Conservation (phyloP, 2,329 filamentous ascomycete genomes). For the Tolypocladium ophioglossoides region DNA sequence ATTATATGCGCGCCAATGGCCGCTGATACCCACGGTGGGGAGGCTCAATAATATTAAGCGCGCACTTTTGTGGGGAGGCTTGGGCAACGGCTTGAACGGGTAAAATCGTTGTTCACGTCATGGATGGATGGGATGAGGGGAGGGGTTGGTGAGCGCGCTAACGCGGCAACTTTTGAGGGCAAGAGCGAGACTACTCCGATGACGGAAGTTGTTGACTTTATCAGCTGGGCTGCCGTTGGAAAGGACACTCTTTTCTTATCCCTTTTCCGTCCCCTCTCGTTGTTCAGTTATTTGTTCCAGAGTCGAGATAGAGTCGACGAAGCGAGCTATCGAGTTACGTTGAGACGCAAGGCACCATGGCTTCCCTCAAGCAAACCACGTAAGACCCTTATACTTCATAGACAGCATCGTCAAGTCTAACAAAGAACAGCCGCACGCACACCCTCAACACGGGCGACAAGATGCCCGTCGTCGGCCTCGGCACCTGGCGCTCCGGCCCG, state of each 20-base stretch:
- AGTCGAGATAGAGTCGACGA: neutral
- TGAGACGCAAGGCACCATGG: conserved; percentile 1
- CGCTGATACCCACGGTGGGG: too few species aligned
- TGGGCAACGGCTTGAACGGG: too few species aligned
- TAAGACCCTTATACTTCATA: neutral
- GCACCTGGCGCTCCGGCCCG: conserved; percentile 68
- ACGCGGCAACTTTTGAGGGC: neutral
- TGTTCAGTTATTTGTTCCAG: neutral
- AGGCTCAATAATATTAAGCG: too few species aligned
- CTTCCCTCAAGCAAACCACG: conserved; percentile 3
- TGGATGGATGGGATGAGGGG: neutral
- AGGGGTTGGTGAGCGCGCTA: neutral
- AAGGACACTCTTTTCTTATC: neutral
- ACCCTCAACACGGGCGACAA: conserved; percentile 66
- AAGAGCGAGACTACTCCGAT: neutral
- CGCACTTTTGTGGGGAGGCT: neutral
- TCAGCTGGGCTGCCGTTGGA: neutral
- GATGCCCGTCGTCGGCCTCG: conserved; percentile 67
- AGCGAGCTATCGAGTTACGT: neutral
- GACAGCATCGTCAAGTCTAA: neutral
- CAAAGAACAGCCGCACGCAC: conserved; percentile 32
- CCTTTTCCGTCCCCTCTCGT: neutral
- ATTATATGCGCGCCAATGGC: too few species aligned
- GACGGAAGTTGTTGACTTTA: neutral
- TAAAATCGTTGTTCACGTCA: neutral